Evolutionary conservation across 1,139 yeast species (phyloP).

Genomic region (Wickerhamomyces sp.): DNA sequence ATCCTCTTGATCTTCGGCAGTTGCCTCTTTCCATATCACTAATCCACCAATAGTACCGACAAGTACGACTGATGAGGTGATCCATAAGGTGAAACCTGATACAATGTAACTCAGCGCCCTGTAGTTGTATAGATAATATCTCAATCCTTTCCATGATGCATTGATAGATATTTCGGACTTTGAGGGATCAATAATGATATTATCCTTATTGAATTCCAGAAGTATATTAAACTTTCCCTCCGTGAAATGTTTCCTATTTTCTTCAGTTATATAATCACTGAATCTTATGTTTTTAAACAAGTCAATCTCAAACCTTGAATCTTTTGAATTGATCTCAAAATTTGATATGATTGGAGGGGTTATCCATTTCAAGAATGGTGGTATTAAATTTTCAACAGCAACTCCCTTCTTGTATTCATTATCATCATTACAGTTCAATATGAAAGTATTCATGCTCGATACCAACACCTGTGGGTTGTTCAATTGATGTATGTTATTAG

Average conservation of each 20-base stretch:
- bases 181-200: constrained; percentile 19
- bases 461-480: constrained; percentile 16
- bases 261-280: constrained; percentile 1
- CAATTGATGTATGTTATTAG: constrained; percentile 18
- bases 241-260: constrained; percentile 8
- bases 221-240: constrained; percentile 28
- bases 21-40: constrained; percentile 10
- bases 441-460: constrained; percentile 16
- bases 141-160: constrained; percentile 49
- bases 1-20: background rate
- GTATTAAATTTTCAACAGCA: constrained; percentile 9
- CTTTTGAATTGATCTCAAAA: constrained; percentile 1
- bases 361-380: constrained; percentile 16
- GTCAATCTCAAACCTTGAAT: constrained; percentile 5
- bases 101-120: constrained; percentile 40
- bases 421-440: constrained; percentile 13
- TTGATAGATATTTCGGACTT: constrained; percentile 27
- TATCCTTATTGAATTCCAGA: constrained; percentile 29
- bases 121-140: constrained; percentile 51
- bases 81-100: constrained; percentile 51
- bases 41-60: constrained; percentile 14
- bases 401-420: background rate
- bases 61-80: constrained; percentile 9
- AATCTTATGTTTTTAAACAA: constrained; percentile 7
- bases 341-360: constrained; percentile 12